These are phyloP conservation scores for Chalara sp. DNA, from an alignment of 2,329 filamentous ascomycete species.

Conservation along the genomic window DNA sequence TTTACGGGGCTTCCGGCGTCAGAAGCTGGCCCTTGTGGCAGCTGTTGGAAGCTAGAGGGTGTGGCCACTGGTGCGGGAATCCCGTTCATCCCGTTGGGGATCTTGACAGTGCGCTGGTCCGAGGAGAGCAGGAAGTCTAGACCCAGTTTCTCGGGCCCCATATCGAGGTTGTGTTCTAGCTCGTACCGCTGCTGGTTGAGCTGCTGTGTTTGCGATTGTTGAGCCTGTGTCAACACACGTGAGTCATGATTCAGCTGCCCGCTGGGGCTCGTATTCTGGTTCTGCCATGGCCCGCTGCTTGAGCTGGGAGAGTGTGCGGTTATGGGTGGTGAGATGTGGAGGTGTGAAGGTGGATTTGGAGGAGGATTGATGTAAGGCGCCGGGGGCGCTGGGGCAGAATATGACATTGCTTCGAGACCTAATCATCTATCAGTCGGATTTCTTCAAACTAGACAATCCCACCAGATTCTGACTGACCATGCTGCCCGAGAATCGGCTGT, in stretches of 20 bases:
- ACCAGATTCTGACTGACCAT: conserved; percentile 19
- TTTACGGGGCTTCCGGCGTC: conserved; percentile 14
- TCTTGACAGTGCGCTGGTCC: conserved; percentile 44
- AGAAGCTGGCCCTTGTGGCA: conserved; percentile 1
- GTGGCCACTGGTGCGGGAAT: conserved; percentile 32
- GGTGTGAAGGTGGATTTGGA: conserved; percentile 23
- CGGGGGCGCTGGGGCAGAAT: conserved; percentile 14
- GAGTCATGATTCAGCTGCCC: conserved; percentile 20
- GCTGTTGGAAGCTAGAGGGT: conserved; percentile 22
- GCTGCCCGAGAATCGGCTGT: conserved; percentile 45
- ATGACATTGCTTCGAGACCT: conserved; percentile 11
- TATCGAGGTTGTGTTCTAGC: conserved; percentile 48
- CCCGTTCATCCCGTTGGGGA: conserved; percentile 43
- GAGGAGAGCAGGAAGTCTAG: conserved; percentile 67
- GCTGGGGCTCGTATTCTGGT: conserved; percentile 20
- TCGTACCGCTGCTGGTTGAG: conserved; percentile 40
- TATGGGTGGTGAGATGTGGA: conserved; percentile 33
- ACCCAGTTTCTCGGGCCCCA: conserved; percentile 60
- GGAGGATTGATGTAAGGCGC: conserved; percentile 19
- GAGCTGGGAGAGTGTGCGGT: conserved; percentile 32
- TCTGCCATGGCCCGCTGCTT: conserved; percentile 21
- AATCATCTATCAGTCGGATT: neutral
- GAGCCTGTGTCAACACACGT: conserved; percentile 22
- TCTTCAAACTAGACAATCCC: neutral
- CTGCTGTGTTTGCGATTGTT: conserved; percentile 28